phyloP scores from a whole-genome alignment of 1,284 basidiomycete genomes.

The Leccinum subfulvum region DNA sequence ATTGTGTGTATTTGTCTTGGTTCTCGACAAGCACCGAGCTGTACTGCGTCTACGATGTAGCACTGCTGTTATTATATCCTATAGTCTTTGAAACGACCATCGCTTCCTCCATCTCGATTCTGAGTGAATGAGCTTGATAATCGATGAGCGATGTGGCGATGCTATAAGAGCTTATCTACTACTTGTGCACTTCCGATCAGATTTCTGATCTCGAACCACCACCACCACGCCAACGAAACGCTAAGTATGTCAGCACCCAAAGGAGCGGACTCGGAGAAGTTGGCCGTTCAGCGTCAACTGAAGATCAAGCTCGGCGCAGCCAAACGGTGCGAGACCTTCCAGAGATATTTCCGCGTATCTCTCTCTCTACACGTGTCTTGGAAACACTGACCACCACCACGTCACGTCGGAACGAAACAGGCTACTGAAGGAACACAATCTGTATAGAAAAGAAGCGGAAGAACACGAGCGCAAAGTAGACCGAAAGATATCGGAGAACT shows the following conservation, averaged over 20 bases:
- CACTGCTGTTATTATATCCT: slow-evolving; percentile 28
- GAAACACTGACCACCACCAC: slow-evolving; percentile 18
- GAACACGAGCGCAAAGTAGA: slow-evolving; percentile 60
- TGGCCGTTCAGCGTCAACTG: slow-evolving; percentile 60
- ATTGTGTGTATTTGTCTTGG: slow-evolving; percentile 31
- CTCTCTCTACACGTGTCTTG: neutral
- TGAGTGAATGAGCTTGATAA: slow-evolving; percentile 5
- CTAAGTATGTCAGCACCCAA: slow-evolving; percentile 21
- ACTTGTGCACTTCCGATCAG: neutral
- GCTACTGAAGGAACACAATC: slow-evolving; percentile 68
- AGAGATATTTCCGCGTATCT: slow-evolving; percentile 22
- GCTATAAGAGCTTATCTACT: slow-evolving; percentile 1
- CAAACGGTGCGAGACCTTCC: slow-evolving; percentile 54
- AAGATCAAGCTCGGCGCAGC: slow-evolving; percentile 79
- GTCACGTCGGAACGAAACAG: slow-evolving; percentile 45
- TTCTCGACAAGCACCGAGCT: slow-evolving; percentile 29
- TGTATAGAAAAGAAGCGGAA: slow-evolving; percentile 70
- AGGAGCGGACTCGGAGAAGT: slow-evolving; percentile 17
- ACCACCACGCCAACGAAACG: slow-evolving; percentile 10
- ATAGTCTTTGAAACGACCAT: slow-evolving; percentile 24
- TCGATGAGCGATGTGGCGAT: slow-evolving; percentile 9
- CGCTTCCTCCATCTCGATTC: slow-evolving; percentile 6
- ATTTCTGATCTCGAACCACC: slow-evolving; percentile 11
- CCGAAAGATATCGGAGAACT: slow-evolving; percentile 57
- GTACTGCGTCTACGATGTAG: slow-evolving; percentile 36